Conservation (phyloP, 352 stramenopile genomes). For the Paralagenidium karlingii region DNA sequence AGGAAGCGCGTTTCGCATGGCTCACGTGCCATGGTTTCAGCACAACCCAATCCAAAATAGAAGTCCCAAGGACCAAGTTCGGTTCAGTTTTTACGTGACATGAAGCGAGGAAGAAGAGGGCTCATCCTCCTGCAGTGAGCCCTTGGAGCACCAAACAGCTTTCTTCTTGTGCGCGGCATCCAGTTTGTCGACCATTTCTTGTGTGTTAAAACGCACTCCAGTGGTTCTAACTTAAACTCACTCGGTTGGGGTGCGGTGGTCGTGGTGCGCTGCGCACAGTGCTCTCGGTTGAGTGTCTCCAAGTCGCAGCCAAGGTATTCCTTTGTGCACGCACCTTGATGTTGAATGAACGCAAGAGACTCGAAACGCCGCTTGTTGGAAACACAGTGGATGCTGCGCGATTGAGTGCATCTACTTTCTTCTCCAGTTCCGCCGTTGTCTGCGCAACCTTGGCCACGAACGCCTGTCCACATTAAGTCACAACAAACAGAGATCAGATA, state of each 20-base stretch:
- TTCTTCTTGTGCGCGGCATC: no score
- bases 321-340: slow-evolving; percentile 65
- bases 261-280: slow-evolving; percentile 22
- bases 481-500: neutral
- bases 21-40: no score
- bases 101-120: no score
- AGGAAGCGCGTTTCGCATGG: no score
- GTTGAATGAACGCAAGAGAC: slow-evolving; percentile 44
- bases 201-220: slow-evolving; percentile 42
- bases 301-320: no score
- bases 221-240: slow-evolving; percentile 37
- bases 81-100: no score
- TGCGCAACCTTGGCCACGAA: slow-evolving; percentile 45
- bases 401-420: slow-evolving; percentile 35
- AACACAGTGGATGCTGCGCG: slow-evolving; percentile 47
- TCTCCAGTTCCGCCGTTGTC: slow-evolving; percentile 47
- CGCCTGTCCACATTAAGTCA: slow-evolving; percentile 21
- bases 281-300: no score
- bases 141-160: no score
- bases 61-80: no score
- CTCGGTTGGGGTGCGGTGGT: slow-evolving; percentile 8
- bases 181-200: slow-evolving; percentile 33
- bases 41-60: no score
- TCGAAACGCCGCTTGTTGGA: slow-evolving; percentile 34
- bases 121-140: no score